Conservation (phyloP, 2,329 filamentous ascomycete species). For the Aotearoamyces nothofagi region DNA sequence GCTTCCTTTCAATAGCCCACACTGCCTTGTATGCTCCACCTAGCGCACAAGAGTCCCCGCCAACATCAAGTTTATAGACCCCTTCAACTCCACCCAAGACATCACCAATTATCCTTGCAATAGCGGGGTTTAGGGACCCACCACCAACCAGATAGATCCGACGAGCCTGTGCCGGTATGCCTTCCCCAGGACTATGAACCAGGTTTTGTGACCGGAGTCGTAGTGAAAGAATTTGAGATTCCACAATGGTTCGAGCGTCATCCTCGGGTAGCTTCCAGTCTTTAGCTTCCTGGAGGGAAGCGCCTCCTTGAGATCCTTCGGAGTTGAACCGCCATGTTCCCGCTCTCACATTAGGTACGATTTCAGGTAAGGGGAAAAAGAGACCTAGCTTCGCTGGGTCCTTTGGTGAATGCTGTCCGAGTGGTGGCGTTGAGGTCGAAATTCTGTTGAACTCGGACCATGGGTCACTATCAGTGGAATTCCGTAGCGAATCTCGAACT, state of each 20-base stretch:
- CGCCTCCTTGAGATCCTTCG: slow-evolving; percentile 34
- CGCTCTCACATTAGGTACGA: slow-evolving; percentile 76
- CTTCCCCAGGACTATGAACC: slow-evolving; percentile 37
- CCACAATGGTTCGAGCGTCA: slow-evolving; percentile 80
- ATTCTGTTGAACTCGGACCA: slow-evolving; percentile 74
- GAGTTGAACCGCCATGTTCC: slow-evolving; percentile 77
- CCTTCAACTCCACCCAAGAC: slow-evolving; percentile 82
- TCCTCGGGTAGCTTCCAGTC: slow-evolving; percentile 40
- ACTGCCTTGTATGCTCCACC: slow-evolving; percentile 93
- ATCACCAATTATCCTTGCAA: slow-evolving; percentile 70
- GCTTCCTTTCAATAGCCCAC: slow-evolving; percentile 64
- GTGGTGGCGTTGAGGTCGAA: slow-evolving; percentile 50
- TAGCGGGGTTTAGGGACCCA: slow-evolving; percentile 77
- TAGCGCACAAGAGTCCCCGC: slow-evolving; percentile 86
- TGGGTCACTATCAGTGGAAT: slow-evolving; percentile 30
- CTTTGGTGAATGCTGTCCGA: slow-evolving; percentile 40
- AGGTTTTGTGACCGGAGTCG: slow-evolving; percentile 71
- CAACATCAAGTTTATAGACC: slow-evolving; percentile 85
- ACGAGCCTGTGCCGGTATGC: slow-evolving; percentile 68
- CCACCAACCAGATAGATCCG: slow-evolving; percentile 91
- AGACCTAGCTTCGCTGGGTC: slow-evolving; percentile 70
- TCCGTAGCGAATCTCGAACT: slow-evolving; percentile 66
- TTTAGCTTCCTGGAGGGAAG: slow-evolving; percentile 25
- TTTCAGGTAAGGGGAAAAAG: slow-evolving; percentile 93
- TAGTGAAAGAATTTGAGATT: slow-evolving; percentile 88